Conservation (phyloP, 768 basidiomycete species). For the Mycena albidolilacea region DNA sequence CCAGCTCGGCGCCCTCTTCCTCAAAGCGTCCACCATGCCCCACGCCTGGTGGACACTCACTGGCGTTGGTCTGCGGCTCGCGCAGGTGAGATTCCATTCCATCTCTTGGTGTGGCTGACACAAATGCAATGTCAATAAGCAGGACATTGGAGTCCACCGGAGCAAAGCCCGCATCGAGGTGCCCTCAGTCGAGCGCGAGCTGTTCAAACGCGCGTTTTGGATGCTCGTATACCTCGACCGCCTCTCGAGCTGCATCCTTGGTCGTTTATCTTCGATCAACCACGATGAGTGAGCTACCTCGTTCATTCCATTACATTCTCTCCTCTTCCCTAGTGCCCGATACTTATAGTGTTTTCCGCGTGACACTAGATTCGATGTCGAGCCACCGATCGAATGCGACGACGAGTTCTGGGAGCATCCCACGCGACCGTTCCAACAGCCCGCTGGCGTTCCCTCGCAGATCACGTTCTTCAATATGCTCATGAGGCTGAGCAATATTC, state of each 20-base stretch:
- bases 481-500: conserved; percentile 65
- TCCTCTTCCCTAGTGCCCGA: not conserved
- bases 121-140: not conserved
- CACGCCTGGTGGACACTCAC: conserved; percentile 79
- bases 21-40: conserved; percentile 70
- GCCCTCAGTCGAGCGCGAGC: conserved; percentile 65
- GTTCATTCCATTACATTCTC: not conserved
- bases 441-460: conserved; percentile 60
- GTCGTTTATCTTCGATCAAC: conserved; percentile 69
- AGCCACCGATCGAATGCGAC: conserved; percentile 73
- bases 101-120: not conserved
- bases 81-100: conserved; percentile 46
- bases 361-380: conserved; percentile 67
- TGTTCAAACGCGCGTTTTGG: conserved; percentile 73
- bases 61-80: conserved; percentile 54
- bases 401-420: conserved; percentile 77
- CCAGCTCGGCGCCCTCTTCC: conserved; percentile 67
- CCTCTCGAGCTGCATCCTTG: conserved; percentile 56
- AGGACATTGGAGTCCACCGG: conserved; percentile 14
- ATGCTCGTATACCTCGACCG: conserved; percentile 41
- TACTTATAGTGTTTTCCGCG: not conserved
- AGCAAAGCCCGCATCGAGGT: not conserved
- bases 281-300: conserved; percentile 66
- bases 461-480: conserved; percentile 61
- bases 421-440: conserved; percentile 65